Evolutionary conservation across 768 basidiomycete genomes (phyloP).

Genomic region (Rhizopogon vesiculosus): DNA sequence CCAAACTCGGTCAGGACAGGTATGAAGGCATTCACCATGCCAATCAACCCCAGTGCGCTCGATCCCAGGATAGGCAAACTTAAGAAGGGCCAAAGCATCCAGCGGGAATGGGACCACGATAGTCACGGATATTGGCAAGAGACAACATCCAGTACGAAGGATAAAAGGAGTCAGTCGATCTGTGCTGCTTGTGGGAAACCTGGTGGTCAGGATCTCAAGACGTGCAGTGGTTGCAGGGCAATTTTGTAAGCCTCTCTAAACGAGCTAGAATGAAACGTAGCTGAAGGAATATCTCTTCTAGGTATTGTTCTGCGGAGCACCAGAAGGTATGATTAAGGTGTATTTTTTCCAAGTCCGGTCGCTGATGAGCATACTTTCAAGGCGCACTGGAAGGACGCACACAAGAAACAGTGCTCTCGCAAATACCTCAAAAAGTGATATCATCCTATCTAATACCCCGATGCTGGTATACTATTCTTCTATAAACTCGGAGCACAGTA

Average conservation of each 20-base stretch:
- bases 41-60: constrained; percentile 9
- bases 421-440: constrained; percentile 2
- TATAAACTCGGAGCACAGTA: not conserved
- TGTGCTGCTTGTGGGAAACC: constrained; percentile 28
- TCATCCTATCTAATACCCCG: not conserved
- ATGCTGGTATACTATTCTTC: not conserved
- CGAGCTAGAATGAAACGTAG: constrained; percentile 7
- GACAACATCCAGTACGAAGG: constrained; percentile 17
- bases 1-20: constrained; percentile 24
- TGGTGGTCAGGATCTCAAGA: constrained; percentile 18
- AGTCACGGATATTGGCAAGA: constrained; percentile 22
- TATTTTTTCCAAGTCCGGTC: not conserved
- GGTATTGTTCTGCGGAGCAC: constrained; percentile 11
- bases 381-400: constrained; percentile 18
- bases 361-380: constrained; percentile 4
- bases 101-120: constrained; percentile 13
- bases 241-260: constrained; percentile 12
- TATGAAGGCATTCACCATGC: constrained; percentile 21
- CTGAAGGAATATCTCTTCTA: not conserved
- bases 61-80: constrained; percentile 1
- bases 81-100: constrained; percentile 4
- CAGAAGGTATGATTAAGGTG: constrained; percentile 12
- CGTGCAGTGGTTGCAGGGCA: constrained; percentile 22
- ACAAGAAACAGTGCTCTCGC: constrained; percentile 14
- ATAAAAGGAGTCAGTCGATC: constrained; percentile 18